Percentiles rank a stretch among this genome's conserved stretches.
Evolutionary conservation across 1,284 basidiomycete genomes (phyloP).

Genomic region (Apiotrichum sp.): DNA sequence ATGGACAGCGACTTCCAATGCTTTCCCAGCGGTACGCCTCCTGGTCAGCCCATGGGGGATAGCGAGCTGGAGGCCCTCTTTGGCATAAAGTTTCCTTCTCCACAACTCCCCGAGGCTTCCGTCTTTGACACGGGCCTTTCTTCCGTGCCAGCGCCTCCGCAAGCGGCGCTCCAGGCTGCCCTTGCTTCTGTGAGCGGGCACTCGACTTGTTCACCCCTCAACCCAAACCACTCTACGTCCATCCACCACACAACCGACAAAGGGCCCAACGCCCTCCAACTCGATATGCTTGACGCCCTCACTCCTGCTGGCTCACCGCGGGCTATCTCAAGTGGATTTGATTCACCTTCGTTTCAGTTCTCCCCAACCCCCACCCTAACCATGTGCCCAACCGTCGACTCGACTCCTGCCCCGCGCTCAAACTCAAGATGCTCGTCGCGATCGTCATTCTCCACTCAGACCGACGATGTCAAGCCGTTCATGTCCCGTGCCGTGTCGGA

Average conservation of each 20-base stretch:
- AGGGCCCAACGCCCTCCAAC: conserved; percentile 11
- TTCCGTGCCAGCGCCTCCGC: background rate
- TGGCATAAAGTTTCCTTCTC: conserved; percentile 8
- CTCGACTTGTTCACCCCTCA: background rate
- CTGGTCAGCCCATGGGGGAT: background rate
- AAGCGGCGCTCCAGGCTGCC: background rate
- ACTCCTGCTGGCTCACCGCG: conserved; percentile 2
- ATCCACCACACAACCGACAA: background rate
- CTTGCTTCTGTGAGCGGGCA: background rate
- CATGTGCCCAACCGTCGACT: conserved; percentile 8
- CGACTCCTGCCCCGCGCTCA: conserved; percentile 13
- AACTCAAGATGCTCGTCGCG: conserved; percentile 16
- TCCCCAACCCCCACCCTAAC: conserved; percentile 17
- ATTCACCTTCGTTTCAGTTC: conserved; percentile 14
- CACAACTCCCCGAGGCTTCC: conserved; percentile 1
- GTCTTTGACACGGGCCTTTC: conserved; percentile 11
- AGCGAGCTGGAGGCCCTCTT: conserved; percentile 6
- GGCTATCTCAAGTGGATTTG: conserved; percentile 7
- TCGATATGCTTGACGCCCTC: conserved; percentile 9
- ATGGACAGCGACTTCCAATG: background rate
- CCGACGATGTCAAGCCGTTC: background rate
- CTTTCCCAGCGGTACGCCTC: background rate
- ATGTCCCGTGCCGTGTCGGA: background rate
- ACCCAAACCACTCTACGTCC: background rate
- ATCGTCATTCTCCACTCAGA: conserved; percentile 10